phyloP scores from a whole-genome alignment of 163 green algal genomes.

The Trebouxia gelatinosa region DNA sequence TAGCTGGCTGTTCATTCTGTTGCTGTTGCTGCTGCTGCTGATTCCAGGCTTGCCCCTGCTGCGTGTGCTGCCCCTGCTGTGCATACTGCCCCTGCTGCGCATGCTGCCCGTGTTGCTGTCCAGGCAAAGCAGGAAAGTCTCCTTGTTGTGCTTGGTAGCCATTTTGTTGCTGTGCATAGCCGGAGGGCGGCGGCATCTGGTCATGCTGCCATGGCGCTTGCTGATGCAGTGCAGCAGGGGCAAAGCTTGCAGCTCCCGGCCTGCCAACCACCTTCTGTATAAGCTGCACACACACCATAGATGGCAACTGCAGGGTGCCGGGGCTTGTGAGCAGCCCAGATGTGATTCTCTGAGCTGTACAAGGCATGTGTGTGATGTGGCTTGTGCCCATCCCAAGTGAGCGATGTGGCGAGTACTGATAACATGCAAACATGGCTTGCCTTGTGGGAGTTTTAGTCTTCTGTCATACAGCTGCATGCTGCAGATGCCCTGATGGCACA shows the following conservation, averaged over 20 bases:
- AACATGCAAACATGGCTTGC: too few relatives aligned
- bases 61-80: too few relatives aligned
- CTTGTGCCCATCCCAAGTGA: too few relatives aligned
- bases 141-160: background rate
- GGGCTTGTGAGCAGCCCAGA: background rate
- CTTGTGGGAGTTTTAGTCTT: too few relatives aligned
- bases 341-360: background rate
- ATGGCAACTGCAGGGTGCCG: background rate
- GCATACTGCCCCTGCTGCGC: background rate
- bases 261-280: constrained; percentile 22
- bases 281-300: background rate
- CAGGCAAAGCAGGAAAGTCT: background rate
- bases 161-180: background rate
- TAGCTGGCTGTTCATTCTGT: background rate
- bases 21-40: background rate
- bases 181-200: too few relatives aligned
- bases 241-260: background rate
- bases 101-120: background rate
- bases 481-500: background rate
- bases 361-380: background rate
- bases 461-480: too few relatives aligned
- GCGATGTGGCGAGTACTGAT: too few relatives aligned
- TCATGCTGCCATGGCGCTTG: background rate
- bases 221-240: constrained; percentile 6
- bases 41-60: too few relatives aligned